Evolutionary conservation across 345 rosid genomes (phyloP).

Genomic region (Fremontodendron californicum): DNA sequence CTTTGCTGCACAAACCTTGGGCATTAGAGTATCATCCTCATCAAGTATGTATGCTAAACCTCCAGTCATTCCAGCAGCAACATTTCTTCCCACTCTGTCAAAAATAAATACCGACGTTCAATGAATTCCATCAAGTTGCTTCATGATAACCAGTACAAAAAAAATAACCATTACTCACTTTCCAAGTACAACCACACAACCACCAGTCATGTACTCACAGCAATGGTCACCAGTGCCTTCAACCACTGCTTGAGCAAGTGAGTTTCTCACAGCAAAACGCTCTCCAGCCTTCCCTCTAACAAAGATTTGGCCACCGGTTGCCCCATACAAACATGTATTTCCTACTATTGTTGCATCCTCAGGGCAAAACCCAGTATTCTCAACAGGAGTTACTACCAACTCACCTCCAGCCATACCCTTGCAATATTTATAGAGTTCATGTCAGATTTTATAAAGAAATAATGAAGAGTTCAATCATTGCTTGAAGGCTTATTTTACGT

Average conservation of each 20-base stretch:
- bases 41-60: slow-evolving; percentile 93
- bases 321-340: slow-evolving; percentile 94
- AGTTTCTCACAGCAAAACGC: slow-evolving; percentile 96
- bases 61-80: slow-evolving; percentile 99
- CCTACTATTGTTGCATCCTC: slow-evolving; percentile 97
- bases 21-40: slow-evolving; percentile 76
- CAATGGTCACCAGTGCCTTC: slow-evolving; percentile 99
- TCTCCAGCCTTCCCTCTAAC: slow-evolving; percentile 98
- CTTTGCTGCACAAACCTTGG: slow-evolving; percentile 56
- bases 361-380: slow-evolving; percentile 68
- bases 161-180: slow-evolving; percentile 54
- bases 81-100: slow-evolving; percentile 94
- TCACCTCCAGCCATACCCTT: slow-evolving; percentile 99
- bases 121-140: background rate
- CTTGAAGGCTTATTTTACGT: background rate
- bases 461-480: background rate
- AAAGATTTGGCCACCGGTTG: slow-evolving; percentile 94
- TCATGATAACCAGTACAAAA: background rate
- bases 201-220: slow-evolving; percentile 99
- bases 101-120: slow-evolving; percentile 20
- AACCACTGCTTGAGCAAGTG: slow-evolving; percentile 96
- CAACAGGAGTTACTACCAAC: slow-evolving; percentile 79
- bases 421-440: slow-evolving; percentile 17
- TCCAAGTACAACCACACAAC: slow-evolving; percentile 92
- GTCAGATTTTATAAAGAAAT: slow-evolving; percentile 20